Evolutionary conservation across 1,139 yeast species (phyloP).

Genomic region (Saccharomyces hybrid): DNA sequence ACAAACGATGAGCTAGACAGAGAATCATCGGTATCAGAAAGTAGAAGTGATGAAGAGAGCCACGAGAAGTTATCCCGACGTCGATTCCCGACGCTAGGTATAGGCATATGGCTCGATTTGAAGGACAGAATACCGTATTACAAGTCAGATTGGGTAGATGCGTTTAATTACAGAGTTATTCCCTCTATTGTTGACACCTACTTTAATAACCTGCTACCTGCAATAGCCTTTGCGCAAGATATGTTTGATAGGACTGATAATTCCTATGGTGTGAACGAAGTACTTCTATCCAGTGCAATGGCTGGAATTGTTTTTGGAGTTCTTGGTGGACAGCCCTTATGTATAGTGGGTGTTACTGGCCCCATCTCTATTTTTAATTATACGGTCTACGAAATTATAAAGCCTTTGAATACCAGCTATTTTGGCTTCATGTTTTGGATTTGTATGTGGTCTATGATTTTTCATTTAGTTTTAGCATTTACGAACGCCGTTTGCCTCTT

Average conservation of each 20-base stretch:
- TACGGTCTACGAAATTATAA: slow-evolving; percentile 77
- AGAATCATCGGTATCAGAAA: background rate
- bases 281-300: slow-evolving; percentile 71
- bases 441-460: slow-evolving; percentile 81
- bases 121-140: slow-evolving; percentile 50
- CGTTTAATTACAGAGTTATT: slow-evolving; percentile 77
- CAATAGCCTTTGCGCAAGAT: slow-evolving; percentile 94
- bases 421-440: slow-evolving; percentile 97
- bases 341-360: slow-evolving; percentile 97
- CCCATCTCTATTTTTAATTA: slow-evolving; percentile 88
- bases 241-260: slow-evolving; percentile 86
- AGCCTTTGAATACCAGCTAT: slow-evolving; percentile 41
- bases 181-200: slow-evolving; percentile 79
- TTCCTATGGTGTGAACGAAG: slow-evolving; percentile 87
- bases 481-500: slow-evolving; percentile 63
- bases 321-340: slow-evolving; percentile 82
- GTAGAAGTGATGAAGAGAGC: background rate
- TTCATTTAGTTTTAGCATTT: slow-evolving; percentile 68
- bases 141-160: slow-evolving; percentile 72
- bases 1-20: background rate
- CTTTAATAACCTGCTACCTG: slow-evolving; percentile 86
- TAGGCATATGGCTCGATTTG: slow-evolving; percentile 33
- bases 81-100: slow-evolving; percentile 21
- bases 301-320: slow-evolving; percentile 87
- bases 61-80: background rate